phyloP scores from a whole-genome alignment of 2,329 filamentous ascomycete species.

The Cadophora gregata region DNA sequence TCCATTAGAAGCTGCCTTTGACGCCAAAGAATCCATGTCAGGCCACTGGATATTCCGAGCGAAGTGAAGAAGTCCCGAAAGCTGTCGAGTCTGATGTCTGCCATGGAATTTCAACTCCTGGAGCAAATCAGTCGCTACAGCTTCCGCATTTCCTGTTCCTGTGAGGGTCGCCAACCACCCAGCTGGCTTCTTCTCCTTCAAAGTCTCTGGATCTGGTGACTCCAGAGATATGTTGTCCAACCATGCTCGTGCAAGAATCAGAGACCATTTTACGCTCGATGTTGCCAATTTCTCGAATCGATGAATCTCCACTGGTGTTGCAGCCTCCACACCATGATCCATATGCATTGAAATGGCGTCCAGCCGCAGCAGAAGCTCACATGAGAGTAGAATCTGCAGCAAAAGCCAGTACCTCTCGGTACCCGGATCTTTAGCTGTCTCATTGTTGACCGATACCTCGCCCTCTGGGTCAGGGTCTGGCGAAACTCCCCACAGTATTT shows the following conservation, averaged over 20 bases:
- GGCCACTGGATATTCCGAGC: conserved; percentile 68
- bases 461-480: conserved; percentile 57
- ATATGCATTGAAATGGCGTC: conserved; percentile 68
- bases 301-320: conserved; percentile 62
- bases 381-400: conserved; percentile 68
- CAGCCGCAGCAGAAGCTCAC: conserved; percentile 68
- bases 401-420: conserved; percentile 72
- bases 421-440: conserved; percentile 56
- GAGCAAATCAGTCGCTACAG: conserved; percentile 48
- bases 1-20: conserved; percentile 43
- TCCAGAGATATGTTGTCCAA: conserved; percentile 70
- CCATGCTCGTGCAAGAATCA: conserved; percentile 68
- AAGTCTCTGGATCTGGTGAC: conserved; percentile 46
- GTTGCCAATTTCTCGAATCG: conserved; percentile 68
- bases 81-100: conserved; percentile 62
- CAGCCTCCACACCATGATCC: conserved; percentile 57
- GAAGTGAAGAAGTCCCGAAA: conserved; percentile 67
- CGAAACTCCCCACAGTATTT: conserved; percentile 69
- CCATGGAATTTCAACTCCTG: conserved; percentile 45
- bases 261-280: conserved; percentile 68
- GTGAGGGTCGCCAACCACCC: conserved; percentile 64
- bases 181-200: conserved; percentile 42
- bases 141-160: conserved; percentile 50
- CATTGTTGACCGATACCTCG: conserved; percentile 57
- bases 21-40: conserved; percentile 52